Evolutionary conservation across 495 filamentous ascomycete genomes (phyloP).

Genomic region (Neurospora sp.): DNA sequence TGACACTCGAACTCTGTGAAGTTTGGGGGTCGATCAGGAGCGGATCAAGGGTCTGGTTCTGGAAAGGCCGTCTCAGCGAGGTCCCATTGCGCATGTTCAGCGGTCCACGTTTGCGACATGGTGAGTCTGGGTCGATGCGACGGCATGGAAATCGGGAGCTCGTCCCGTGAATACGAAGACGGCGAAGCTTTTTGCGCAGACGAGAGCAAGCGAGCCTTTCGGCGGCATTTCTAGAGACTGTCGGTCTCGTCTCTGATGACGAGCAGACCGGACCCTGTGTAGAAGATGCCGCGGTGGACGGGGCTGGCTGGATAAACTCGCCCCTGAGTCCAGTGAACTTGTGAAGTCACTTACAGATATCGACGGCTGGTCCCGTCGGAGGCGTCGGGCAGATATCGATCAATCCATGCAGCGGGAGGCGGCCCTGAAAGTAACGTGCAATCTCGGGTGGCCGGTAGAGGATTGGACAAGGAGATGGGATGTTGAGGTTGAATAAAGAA

Average conservation of each 20-base stretch:
- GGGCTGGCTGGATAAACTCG: not conserved
- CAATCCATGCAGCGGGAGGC: not conserved
- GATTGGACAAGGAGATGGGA: not conserved
- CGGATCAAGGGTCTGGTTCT: not conserved
- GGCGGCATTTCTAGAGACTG: not conserved
- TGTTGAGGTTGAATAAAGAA: not conserved
- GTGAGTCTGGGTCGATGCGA: constrained; percentile 7
- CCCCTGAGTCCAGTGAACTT: not conserved
- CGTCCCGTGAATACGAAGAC: constrained; percentile 15
- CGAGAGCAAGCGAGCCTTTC: not conserved
- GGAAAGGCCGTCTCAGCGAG: not conserved
- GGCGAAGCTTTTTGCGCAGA: not conserved
- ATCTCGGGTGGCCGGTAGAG: not conserved
- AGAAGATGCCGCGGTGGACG: not conserved
- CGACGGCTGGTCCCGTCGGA: not conserved
- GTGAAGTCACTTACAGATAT: not conserved
- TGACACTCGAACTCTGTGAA: not conserved
- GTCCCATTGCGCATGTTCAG: not conserved
- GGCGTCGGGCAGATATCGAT: not conserved
- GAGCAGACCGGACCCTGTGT: not conserved
- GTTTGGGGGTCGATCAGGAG: not conserved
- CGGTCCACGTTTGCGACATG: not conserved
- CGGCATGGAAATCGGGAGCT: constrained; percentile 9
- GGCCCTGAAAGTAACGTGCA: not conserved
- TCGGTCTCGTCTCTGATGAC: not conserved